phyloP scores from a whole-genome alignment of 1,284 basidiomycete species.

The Moesziomyces sp. region DNA sequence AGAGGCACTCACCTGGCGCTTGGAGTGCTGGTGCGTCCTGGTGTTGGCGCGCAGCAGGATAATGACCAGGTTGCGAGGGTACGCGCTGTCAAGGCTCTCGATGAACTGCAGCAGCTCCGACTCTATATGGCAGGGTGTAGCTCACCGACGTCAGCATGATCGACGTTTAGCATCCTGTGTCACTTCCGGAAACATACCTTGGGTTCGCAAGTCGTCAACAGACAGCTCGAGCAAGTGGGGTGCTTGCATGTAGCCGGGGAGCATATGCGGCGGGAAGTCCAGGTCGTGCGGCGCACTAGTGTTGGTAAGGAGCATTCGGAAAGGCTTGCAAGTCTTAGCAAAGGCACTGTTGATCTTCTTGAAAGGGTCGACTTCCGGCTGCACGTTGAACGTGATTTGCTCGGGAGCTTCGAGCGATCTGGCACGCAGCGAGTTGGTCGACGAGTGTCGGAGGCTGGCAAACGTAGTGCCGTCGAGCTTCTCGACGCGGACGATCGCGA shows the following conservation, averaged over 20 bases:
- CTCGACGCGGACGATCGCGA: constrained; percentile 24
- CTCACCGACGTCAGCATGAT: too few species aligned
- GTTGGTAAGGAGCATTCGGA: too few species aligned
- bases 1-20: constrained; percentile 33
- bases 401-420: constrained; percentile 39
- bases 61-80: constrained; percentile 38
- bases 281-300: too few species aligned
- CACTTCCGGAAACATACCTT: constrained; percentile 14
- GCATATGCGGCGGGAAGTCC: background rate
- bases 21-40: constrained; percentile 8
- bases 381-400: constrained; percentile 35
- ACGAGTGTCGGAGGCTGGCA: constrained; percentile 31
- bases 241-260: background rate
- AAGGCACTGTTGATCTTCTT: background rate
- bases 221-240: background rate
- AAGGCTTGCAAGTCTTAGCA: background rate
- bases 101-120: constrained; percentile 13
- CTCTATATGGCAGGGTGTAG: constrained; percentile 4
- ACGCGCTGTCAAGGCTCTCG: constrained; percentile 15
- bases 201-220: constrained; percentile 9
- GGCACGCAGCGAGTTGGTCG: constrained; percentile 25
- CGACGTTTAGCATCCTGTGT: too few species aligned
- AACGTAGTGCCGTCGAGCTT: constrained; percentile 20
- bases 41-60: constrained; percentile 1
- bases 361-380: background rate